Percentiles rank a stretch among this genome's conserved stretches.
phyloP scores from a whole-genome alignment of 148 eudicot species.

The Fagopyrum tataricum region DNA sequence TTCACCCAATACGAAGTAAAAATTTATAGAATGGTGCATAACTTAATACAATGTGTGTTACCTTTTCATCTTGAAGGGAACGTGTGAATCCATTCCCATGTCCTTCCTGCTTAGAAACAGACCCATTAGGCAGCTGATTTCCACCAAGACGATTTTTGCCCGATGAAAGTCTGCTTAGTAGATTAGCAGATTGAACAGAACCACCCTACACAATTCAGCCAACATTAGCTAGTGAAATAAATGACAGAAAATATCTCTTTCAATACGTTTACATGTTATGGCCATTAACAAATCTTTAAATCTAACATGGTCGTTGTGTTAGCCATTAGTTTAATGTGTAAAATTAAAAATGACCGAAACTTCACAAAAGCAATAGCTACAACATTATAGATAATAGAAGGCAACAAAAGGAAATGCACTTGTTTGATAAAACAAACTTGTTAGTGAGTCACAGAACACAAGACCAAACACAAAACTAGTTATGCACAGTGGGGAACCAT shows the following conservation, averaged over 20 bases:
- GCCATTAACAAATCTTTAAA: not conserved
- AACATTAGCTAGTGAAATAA: not conserved
- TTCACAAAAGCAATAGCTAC: not conserved
- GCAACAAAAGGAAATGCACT: not conserved
- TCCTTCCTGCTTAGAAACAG: conserved; percentile 45
- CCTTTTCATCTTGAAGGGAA: conserved; percentile 49
- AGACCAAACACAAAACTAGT: not conserved
- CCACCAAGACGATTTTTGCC: conserved; percentile 42
- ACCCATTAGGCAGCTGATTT: conserved; percentile 52
- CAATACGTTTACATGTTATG: not conserved
- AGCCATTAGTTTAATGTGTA: not conserved
- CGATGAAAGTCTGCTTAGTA: conserved; percentile 33
- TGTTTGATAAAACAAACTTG: not conserved
- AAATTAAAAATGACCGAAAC: not conserved
- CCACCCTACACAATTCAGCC: conserved; percentile 33
- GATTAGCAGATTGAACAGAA: conserved; percentile 51
- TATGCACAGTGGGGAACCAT: conserved; percentile 5
- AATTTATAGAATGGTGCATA: not conserved
- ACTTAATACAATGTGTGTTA: conserved; percentile 21
- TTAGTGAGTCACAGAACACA: not conserved
- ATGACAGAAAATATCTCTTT: conserved; percentile 6
- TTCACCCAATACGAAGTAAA: not conserved
- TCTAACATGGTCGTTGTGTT: not conserved
- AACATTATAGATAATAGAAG: not conserved
- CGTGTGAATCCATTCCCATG: conserved; percentile 52